phyloP scores from a whole-genome alignment of 345 rosid species.

The Excoecaria cochinchinensis region DNA sequence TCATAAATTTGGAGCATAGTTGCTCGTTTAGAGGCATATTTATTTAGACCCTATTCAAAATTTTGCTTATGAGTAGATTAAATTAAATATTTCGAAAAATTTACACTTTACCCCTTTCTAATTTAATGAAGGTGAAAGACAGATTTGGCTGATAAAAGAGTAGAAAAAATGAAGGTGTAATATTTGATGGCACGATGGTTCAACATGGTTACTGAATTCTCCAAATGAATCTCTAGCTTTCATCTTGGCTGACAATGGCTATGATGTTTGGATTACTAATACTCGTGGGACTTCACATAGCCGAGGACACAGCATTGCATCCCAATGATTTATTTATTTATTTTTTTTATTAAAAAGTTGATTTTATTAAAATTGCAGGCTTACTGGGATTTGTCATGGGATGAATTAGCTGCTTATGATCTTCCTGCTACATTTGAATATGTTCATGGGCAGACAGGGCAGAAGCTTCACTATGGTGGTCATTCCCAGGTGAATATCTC shows the following conservation, averaged over 20 bases:
- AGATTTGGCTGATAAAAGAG: neutral
- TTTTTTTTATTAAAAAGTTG: neutral
- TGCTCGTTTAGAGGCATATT: too few species aligned
- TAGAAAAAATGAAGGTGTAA: neutral
- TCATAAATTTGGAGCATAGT: too few species aligned
- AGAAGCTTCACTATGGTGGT: slow-evolving; percentile 34
- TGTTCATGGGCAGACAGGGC: slow-evolving; percentile 28
- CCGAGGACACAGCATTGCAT: slow-evolving; percentile 32
- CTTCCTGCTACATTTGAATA: slow-evolving; percentile 27
- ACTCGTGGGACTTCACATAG: slow-evolving; percentile 42
- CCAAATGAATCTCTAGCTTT: slow-evolving; percentile 38
- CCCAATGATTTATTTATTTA: slow-evolving; percentile 28
- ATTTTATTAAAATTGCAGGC: slow-evolving; percentile 18
- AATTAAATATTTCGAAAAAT: too few species aligned
- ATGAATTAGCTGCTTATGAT: slow-evolving; percentile 29
- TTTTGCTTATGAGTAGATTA: neutral
- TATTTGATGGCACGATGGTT: slow-evolving; percentile 32
- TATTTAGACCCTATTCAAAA: neutral
- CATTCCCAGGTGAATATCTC: slow-evolving; percentile 24
- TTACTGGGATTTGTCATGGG: slow-evolving; percentile 40
- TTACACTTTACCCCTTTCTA: neutral
- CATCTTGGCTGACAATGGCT: slow-evolving; percentile 40
- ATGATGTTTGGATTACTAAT: slow-evolving; percentile 48
- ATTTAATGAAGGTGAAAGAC: neutral
- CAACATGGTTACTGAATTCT: slow-evolving; percentile 33